Evolutionary conservation across 768 basidiomycete genomes (phyloP), one percentile per base, ranked within the genome.

Genomic region (Amanita polypyramis): DNA sequence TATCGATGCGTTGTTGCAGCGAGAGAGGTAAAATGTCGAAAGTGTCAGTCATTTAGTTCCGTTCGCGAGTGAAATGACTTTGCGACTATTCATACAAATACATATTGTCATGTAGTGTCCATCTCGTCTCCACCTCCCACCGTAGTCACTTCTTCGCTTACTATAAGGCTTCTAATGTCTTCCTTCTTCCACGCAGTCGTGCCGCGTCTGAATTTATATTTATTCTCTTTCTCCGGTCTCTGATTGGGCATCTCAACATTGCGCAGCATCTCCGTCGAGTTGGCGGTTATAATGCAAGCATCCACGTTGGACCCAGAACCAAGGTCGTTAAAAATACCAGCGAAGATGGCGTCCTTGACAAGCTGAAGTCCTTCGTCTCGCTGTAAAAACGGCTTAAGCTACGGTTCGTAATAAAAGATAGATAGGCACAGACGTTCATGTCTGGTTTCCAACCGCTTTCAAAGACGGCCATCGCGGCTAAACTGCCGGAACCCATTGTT

Each of bases 301-400:
- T 99, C 96, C 58, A 98, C 79, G 62, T 99, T 98, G n/a, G 90
- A 93, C 36, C 96, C 96, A 0, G 95, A 97, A 3, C 96, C 96
- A 29, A 98, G 79, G 70, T 99, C 96, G 70, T 99, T 98, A 78
- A 96, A 98, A 62, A 99, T 94, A 76, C 96, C 96, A 2, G 91
- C 88, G 19, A 85, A 81, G 58, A 99, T 82, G 39, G 96, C 94
- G 33, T 79, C 74, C 49, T 84, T 79, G 32, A 97, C 93, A 15
- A 98, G 73, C 5, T 70, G 69, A 42, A 98, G 76, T 2, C 92
- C 95, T 20, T 85, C 83, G 35, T 79, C 76, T 34, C 87, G 77
- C 87, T 94, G 63, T 32, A 35, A 5, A n/a, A n/a, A 41, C 36
- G 15, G 10, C 32, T n/a, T 43, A 1, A 21, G 37, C 47, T 23